Evolutionary conservation across 1,284 basidiomycete genomes (phyloP).

Genomic region (Moesziomyces sp.): DNA sequence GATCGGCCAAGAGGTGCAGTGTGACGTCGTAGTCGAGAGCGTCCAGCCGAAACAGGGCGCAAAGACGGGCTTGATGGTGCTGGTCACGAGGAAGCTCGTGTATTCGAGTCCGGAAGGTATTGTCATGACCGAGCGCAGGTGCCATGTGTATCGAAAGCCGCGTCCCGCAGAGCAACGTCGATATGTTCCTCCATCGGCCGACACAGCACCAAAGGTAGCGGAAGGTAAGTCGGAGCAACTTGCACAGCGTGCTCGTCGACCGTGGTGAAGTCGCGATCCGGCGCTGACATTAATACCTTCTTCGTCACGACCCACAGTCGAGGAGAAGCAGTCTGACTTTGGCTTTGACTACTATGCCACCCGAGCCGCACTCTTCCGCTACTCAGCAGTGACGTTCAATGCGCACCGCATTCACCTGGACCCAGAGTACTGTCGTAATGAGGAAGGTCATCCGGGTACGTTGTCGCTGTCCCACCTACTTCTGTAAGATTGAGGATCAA

Average conservation of each 20-base stretch:
- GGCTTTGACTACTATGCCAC: conserved; percentile 46
- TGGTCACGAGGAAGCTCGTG: conserved; percentile 34
- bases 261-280: no score
- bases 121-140: conserved; percentile 33
- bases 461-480: neutral
- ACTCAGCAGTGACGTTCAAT: conserved; percentile 63
- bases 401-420: conserved; percentile 63
- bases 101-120: conserved; percentile 14
- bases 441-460: conserved; percentile 54
- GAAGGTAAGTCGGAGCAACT: conserved; percentile 15
- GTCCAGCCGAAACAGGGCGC: conserved; percentile 33
- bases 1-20: conserved; percentile 25
- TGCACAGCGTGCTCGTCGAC: neutral
- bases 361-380: conserved; percentile 58
- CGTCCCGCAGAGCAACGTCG: conserved; percentile 24
- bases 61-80: conserved; percentile 43
- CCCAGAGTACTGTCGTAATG: conserved; percentile 52
- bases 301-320: conserved; percentile 6
- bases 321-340: conserved; percentile 38
- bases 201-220: conserved; percentile 5
- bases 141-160: conserved; percentile 38
- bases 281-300: neutral
- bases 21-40: conserved; percentile 27
- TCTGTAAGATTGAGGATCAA: neutral
- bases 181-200: conserved; percentile 11